These are phyloP conservation scores for Aurinia saxatilis DNA, from an alignment of 345 rosid genomes.

Conservation along the genomic window DNA sequence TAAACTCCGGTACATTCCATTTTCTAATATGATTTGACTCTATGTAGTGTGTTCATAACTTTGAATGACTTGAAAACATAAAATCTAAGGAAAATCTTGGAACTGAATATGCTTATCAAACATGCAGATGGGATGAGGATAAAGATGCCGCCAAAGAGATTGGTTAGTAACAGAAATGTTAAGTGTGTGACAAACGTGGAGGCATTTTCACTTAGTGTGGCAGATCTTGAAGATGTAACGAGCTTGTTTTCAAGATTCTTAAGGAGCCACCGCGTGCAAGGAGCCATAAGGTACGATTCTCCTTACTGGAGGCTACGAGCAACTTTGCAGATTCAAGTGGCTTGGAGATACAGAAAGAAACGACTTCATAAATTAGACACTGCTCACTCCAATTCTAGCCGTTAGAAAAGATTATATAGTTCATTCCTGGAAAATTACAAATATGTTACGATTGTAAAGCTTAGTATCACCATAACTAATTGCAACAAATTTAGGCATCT, in stretches of 20 bases:
- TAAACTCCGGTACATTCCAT: conserved; percentile 41
- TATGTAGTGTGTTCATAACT: too few species aligned
- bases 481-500: too few species aligned
- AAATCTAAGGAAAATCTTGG: neutral
- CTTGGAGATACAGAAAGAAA: conserved; percentile 79
- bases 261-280: conserved; percentile 61
- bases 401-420: too few species aligned
- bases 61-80: neutral
- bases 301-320: conserved; percentile 74
- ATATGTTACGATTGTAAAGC: too few species aligned
- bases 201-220: conserved; percentile 75
- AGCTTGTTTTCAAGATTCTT: conserved; percentile 53
- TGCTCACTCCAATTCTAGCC: too few species aligned
- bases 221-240: conserved; percentile 83
- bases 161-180: conserved; percentile 52
- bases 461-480: too few species aligned
- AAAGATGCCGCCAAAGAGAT: conserved; percentile 37
- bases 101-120: conserved; percentile 4
- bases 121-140: conserved; percentile 50
- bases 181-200: conserved; percentile 69
- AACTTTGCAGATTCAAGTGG: conserved; percentile 60
- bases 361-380: conserved; percentile 31
- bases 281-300: conserved; percentile 82
- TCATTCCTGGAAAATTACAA: too few species aligned
- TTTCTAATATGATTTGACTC: neutral